These are phyloP conservation scores for Planoprotostelium fungivorum DNA, from an alignment of 78 protist species.

Conservation along the genomic window DNA sequence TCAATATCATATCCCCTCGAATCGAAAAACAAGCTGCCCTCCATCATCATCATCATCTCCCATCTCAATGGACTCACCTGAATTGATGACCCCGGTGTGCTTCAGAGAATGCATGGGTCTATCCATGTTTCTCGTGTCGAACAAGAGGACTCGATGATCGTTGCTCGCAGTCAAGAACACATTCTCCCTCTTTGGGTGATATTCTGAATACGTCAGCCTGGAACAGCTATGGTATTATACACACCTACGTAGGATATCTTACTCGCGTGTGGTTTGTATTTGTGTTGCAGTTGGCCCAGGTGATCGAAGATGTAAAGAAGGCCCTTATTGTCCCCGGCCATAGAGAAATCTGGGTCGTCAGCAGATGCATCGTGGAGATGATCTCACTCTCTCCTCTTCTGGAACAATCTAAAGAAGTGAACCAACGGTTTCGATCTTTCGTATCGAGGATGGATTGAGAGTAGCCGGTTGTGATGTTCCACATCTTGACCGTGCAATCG, in stretches of 20 bases:
- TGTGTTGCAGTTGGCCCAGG: neutral
- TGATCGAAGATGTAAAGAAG: neutral
- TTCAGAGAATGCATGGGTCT: neutral
- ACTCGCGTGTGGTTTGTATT: neutral
- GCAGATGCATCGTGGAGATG: neutral
- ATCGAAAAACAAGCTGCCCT: neutral
- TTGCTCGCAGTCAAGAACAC: neutral
- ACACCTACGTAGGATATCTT: neutral
- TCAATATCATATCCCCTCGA: neutral
- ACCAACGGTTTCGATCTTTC: neutral
- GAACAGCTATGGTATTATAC: neutral
- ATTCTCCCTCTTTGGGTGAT: neutral
- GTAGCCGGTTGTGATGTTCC: neutral
- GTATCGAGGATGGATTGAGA: neutral
- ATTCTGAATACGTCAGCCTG: neutral
- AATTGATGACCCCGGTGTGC: neutral
- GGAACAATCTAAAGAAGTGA: neutral
- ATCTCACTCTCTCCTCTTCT: neutral
- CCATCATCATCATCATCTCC: too few species aligned
- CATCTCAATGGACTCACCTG: neutral
- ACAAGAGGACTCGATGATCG: neutral
- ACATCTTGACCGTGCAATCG: neutral
- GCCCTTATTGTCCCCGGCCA: neutral
- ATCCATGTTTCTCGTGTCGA: neutral
- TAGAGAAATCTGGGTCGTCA: neutral